Evolutionary conservation across 2,329 filamentous ascomycete species (phyloP).

Genomic region (Catunica adiposa): DNA sequence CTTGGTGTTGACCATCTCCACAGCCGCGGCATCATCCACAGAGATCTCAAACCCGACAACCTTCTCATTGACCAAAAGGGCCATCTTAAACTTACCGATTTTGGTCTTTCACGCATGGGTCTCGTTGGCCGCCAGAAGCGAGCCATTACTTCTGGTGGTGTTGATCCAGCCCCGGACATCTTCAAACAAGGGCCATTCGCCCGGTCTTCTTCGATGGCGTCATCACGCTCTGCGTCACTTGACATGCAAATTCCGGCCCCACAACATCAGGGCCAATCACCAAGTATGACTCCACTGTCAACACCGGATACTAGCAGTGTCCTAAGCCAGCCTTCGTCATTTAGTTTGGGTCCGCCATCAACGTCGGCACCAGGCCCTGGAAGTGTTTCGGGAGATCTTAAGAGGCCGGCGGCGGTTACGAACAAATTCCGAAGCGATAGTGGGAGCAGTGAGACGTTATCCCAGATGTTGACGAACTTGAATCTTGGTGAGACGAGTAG

Average conservation of each 20-base stretch:
- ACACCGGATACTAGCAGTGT: slow-evolving; percentile 51
- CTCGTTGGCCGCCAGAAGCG: slow-evolving; percentile 91
- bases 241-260: slow-evolving; percentile 38
- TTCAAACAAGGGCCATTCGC: slow-evolving; percentile 85
- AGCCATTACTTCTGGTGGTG: slow-evolving; percentile 57
- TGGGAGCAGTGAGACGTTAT: slow-evolving; percentile 70
- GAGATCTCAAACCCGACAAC: slow-evolving; percentile 94
- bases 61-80: slow-evolving; percentile 92
- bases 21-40: slow-evolving; percentile 84
- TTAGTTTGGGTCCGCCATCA: slow-evolving; percentile 48
- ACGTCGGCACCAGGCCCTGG: slow-evolving; percentile 18
- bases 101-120: slow-evolving; percentile 93
- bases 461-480: slow-evolving; percentile 66
- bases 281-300: slow-evolving; percentile 70
- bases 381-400: slow-evolving; percentile 30
- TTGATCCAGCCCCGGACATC: slow-evolving; percentile 79
- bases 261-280: slow-evolving; percentile 42
- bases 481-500: slow-evolving; percentile 43
- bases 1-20: slow-evolving; percentile 95
- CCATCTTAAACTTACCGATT: slow-evolving; percentile 92
- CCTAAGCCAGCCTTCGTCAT: slow-evolving; percentile 71
- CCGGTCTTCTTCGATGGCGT: slow-evolving; percentile 67
- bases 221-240: slow-evolving; percentile 84
- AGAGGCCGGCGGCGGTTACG: slow-evolving; percentile 21
- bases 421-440: slow-evolving; percentile 81